A percentile compares a stretch with the other conserved stretches of the same genome.
Evolutionary conservation across 768 basidiomycete genomes (phyloP).

Genomic region (Hygrophoropsis aurantiaca): DNA sequence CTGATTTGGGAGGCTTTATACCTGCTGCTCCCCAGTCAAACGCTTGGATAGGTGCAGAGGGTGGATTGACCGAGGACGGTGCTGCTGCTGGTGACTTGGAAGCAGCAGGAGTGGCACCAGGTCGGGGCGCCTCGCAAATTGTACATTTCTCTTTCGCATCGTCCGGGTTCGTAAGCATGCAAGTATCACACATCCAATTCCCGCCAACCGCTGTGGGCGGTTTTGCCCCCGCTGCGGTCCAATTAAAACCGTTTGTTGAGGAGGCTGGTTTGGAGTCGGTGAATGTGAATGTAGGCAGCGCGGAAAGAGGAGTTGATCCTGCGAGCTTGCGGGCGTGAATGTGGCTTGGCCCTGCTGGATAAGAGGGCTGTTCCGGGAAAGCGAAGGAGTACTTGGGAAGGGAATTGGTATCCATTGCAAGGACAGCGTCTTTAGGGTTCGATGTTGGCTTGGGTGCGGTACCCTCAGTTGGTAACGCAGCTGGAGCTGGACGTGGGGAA

Average conservation of each 20-base stretch:
- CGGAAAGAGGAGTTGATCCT: slow-evolving; percentile 35
- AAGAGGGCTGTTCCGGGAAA: slow-evolving; percentile 10
- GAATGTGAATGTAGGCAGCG: slow-evolving; percentile 49
- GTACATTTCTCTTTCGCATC: slow-evolving; percentile 43
- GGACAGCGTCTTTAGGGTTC: slow-evolving; percentile 26
- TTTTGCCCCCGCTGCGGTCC: slow-evolving; percentile 60
- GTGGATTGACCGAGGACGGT: not conserved
- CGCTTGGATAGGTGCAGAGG: slow-evolving; percentile 10
- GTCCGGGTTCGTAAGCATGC: slow-evolving; percentile 42
- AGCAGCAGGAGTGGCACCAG: slow-evolving; percentile 7
- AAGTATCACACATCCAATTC: slow-evolving; percentile 60
- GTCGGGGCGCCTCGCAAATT: slow-evolving; percentile 41
- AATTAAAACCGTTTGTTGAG: slow-evolving; percentile 49
- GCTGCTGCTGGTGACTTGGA: not conserved
- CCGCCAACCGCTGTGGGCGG: slow-evolving; percentile 31
- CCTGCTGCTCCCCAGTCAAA: slow-evolving; percentile 44
- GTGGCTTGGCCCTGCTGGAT: slow-evolving; percentile 19
- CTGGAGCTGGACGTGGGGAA: not conserved
- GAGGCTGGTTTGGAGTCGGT: slow-evolving; percentile 13
- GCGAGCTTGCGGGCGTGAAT: slow-evolving; percentile 34
- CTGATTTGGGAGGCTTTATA: slow-evolving; percentile 22
- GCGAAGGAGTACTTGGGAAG: slow-evolving; percentile 37
- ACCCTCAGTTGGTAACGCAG: slow-evolving; percentile 4
- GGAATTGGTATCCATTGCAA: slow-evolving; percentile 26
- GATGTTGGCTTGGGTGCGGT: slow-evolving; percentile 20